Base-by-base conservation (phyloP, 768 basidiomycete genomes). In the Clavaria fumosa region DNA sequence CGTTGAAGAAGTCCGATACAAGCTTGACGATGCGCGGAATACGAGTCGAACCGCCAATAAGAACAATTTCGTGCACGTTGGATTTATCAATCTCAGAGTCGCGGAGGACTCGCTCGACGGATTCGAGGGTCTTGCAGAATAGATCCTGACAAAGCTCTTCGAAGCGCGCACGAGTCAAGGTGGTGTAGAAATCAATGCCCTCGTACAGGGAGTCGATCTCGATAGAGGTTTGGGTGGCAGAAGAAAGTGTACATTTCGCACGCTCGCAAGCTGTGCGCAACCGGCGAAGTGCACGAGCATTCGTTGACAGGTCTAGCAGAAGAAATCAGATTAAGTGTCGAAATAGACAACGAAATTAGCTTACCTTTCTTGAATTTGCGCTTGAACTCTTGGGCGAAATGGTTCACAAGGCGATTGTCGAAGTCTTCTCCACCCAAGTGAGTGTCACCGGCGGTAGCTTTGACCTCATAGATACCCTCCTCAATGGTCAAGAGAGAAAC, bases 31-130 rank as follows among this genome's bases (percentile, higher is more conserved):
- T 84, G 70, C 96, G 95, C 46, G 93, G 95, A 56, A 99, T 99
- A 75, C 93, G 91, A 51, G 95, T 97, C 42, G 93, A 99, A 45
- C 93, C 93, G 69, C 93, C 91, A 48, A 95, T 91, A 50, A 97
- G 70, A 51, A 96, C 90, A 46, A 97, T 93, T 57, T 97, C 90
- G 66, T 95, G 78, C 24, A 97, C 89, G 52, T 77, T 77, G 34
- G 73, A 57, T 69, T 93, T 95, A 75, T 95, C 86, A 52, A 96
- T 90, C 72, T 93, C 93, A 44, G 91, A 82, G 60, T 96, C 93
- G 27, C 84, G 80, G 53, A 96, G 79, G 45, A 96, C 93, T 66
- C 90, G 91, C 70, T 96, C 90, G 49, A 96, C 90, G 42, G 90
- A 79, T 52, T 93, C 86, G 47, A 93, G 66, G 17, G 86, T 91